phyloP scores from a whole-genome alignment of 2,329 filamentous ascomycete genomes.

The Ascocoryne sarcoides region DNA sequence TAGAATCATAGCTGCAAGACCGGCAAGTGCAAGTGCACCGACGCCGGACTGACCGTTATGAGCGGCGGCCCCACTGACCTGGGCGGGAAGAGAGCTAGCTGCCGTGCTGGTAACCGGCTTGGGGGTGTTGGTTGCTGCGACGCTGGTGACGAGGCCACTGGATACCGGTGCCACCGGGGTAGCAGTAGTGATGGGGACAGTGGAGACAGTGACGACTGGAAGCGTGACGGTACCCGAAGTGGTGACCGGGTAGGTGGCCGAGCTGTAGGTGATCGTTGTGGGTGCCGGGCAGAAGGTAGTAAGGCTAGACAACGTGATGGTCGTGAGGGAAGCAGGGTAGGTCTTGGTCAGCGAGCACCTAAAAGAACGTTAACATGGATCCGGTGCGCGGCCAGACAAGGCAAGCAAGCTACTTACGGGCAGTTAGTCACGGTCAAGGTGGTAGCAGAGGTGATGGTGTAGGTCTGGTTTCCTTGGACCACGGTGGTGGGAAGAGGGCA shows the following conservation, averaged over 20 bases:
- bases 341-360: conserved; percentile 11
- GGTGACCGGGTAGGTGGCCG: conserved; percentile 39
- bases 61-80: conserved; percentile 14
- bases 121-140: background rate
- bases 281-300: conserved; percentile 33
- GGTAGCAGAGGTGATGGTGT: conserved; percentile 52
- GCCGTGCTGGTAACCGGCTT: background rate
- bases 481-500: conserved; percentile 26
- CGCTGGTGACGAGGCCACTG: conserved; percentile 1
- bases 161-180: conserved; percentile 7
- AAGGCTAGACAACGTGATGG: conserved; percentile 6
- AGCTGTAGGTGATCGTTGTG: conserved; percentile 35
- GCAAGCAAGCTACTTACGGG: conserved; percentile 25
- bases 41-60: conserved; percentile 15
- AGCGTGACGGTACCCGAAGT: conserved; percentile 6
- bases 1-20: conserved; percentile 20
- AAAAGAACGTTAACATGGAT: background rate
- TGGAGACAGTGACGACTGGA: conserved; percentile 10
- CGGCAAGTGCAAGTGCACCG: conserved; percentile 17
- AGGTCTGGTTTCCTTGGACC: conserved; percentile 29
- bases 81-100: conserved; percentile 7
- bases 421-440: conserved; percentile 40
- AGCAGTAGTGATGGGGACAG: conserved; percentile 8
- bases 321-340: conserved; percentile 6
- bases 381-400: background rate